phyloP scores from a whole-genome alignment of 805 yeast species.

The Wickerhamiella bombiphila region DNA sequence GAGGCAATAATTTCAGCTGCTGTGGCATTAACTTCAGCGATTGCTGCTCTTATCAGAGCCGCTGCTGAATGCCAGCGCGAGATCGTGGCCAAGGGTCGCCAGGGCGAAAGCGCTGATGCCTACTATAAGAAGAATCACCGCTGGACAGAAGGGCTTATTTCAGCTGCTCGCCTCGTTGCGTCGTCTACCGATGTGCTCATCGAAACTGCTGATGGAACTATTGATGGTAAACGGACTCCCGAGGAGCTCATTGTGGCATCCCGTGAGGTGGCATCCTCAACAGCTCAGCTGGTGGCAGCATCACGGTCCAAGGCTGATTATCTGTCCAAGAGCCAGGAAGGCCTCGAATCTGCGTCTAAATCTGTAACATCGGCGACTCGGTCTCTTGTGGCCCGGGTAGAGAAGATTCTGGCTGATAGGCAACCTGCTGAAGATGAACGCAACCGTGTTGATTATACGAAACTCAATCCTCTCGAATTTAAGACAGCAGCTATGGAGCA shows the following conservation, averaged over 20 bases:
- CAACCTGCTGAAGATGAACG: constrained; percentile 24
- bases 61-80: constrained; percentile 73
- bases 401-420: constrained; percentile 34
- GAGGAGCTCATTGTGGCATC: constrained; percentile 84
- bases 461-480: constrained; percentile 60
- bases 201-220: constrained; percentile 73
- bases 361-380: constrained; percentile 66
- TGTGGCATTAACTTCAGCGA: constrained; percentile 64
- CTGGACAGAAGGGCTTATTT: constrained; percentile 87
- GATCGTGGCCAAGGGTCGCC: constrained; percentile 58
- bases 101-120: constrained; percentile 49
- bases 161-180: constrained; percentile 81
- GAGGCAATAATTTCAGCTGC: constrained; percentile 69
- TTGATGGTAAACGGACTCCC: constrained; percentile 46
- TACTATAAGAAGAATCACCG: constrained; percentile 76
- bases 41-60: constrained; percentile 53
- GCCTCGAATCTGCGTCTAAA: constrained; percentile 52
- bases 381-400: constrained; percentile 54
- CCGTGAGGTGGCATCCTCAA: constrained; percentile 81
- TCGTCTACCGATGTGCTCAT: constrained; percentile 69
- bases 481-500: constrained; percentile 84
- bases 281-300: constrained; percentile 85
- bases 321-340: constrained; percentile 62
- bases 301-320: constrained; percentile 72
- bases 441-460: constrained; percentile 46